phyloP scores from a whole-genome alignment of 768 basidiomycete genomes.

The Guyanaporus albipodus region DNA sequence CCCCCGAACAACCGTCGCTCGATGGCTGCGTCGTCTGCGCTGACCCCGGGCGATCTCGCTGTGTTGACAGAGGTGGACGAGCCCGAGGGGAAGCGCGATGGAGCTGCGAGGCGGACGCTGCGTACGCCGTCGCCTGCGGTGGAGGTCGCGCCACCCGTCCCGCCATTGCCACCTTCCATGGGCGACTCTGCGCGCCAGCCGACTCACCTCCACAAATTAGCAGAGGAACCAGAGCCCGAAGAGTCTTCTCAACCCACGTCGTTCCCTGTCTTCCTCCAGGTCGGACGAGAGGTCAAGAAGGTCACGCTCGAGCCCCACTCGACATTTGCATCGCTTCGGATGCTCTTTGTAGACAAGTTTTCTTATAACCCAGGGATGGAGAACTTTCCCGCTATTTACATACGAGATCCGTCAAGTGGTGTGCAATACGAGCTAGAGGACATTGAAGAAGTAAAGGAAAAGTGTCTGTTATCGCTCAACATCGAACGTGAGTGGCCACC shows the following conservation, averaged over 20 bases:
- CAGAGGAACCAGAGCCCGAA: conserved; percentile 17
- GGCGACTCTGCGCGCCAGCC: conserved; percentile 34
- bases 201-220: conserved; percentile 10
- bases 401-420: conserved; percentile 86
- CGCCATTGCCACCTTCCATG: conserved; percentile 46
- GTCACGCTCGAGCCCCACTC: conserved; percentile 64
- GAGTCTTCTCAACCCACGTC: conserved; percentile 21
- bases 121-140: conserved; percentile 35
- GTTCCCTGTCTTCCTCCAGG: conserved; percentile 81
- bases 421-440: conserved; percentile 97
- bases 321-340: conserved; percentile 69
- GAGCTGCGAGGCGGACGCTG: conserved; percentile 24
- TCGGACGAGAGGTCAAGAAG: conserved; percentile 90
- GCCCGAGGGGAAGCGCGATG: conserved; percentile 21
- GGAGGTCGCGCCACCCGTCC: conserved; percentile 36
- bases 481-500: conserved; percentile 80
- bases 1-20: conserved; percentile 68
- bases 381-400: conserved; percentile 93
- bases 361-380: conserved; percentile 90
- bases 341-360: conserved; percentile 93
- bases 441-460: conserved; percentile 86
- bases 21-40: conserved; percentile 54
- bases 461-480: conserved; percentile 84
- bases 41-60: conserved; percentile 69
- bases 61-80: conserved; percentile 74